A percentile compares a stretch with the other conserved stretches of the same genome.
phyloP scores from a whole-genome alignment of 140 eudicot genomes.

The Senecio squalidus region DNA sequence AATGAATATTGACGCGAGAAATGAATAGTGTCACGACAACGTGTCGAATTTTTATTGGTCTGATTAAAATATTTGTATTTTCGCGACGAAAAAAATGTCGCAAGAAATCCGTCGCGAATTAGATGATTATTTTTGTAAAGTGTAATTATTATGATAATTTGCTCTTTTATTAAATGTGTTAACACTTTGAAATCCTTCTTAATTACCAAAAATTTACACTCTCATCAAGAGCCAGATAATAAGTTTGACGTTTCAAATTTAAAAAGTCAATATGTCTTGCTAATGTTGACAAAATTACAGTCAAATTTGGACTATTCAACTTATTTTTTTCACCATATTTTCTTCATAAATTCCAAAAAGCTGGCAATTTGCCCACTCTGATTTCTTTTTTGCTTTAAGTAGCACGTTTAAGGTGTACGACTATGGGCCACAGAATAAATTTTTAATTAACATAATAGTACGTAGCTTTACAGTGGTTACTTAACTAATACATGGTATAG shows the following conservation, averaged over 20 bases:
- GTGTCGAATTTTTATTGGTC: no score
- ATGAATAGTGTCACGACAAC: no score
- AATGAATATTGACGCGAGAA: no score
- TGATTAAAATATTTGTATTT: no score
- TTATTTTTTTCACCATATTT: constrained; percentile 20
- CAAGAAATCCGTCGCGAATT: no score
- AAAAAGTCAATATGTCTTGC: constrained; percentile 15
- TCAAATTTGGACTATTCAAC: constrained; percentile 22
- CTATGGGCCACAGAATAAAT: constrained; percentile 32
- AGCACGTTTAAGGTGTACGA: constrained; percentile 34
- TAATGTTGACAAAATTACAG: constrained; percentile 24
- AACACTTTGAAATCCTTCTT: no score
- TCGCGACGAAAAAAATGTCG: no score
- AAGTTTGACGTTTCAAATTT: constrained; percentile 15
- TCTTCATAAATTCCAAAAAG: constrained; percentile 26
- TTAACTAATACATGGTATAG: constrained; percentile 8
- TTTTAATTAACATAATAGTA: not conserved
- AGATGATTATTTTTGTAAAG: no score
- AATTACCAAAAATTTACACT: not conserved
- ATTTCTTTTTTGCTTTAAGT: constrained; percentile 20
- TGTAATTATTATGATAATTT: no score
- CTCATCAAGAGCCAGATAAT: constrained; percentile 7
- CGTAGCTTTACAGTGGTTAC: not conserved
- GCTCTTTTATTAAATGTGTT: no score
- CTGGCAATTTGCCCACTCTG: constrained; percentile 31